Percentiles rank a stretch among this genome's conserved stretches.
phyloP scores from a whole-genome alignment of 148 eudicot species.

The Hydrangea macrophylla region DNA sequence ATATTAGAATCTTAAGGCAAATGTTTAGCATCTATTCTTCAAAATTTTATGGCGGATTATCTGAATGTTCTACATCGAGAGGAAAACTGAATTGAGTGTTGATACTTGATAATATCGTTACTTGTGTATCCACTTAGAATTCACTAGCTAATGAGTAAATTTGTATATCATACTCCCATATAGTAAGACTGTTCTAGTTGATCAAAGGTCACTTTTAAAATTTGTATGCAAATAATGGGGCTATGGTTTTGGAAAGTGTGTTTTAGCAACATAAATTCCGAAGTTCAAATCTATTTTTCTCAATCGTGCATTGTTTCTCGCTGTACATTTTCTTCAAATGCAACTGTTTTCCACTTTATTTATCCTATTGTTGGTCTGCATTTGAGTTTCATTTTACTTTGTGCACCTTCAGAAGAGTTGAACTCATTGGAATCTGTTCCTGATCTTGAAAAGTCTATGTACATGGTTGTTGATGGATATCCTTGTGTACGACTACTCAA shows the following conservation, averaged over 20 bases:
- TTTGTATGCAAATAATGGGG: neutral
- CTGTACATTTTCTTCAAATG: neutral
- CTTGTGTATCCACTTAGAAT: neutral
- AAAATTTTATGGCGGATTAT: neutral
- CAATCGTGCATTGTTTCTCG: neutral
- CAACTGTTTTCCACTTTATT: neutral
- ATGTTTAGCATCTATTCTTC: neutral
- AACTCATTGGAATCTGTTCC: constrained; percentile 86
- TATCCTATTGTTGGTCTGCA: neutral
- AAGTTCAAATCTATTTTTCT: neutral
- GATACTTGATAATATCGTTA: neutral
- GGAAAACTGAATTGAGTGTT: neutral
- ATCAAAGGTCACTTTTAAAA: neutral
- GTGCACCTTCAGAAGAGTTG: constrained; percentile 38
- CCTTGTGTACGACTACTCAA: constrained; percentile 93
- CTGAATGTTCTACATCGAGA: too few species aligned
- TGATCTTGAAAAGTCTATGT: constrained; percentile 89
- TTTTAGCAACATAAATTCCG: neutral
- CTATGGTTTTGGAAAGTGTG: neutral
- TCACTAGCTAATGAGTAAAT: neutral
- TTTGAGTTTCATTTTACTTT: constrained; percentile 10
- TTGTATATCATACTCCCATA: neutral
- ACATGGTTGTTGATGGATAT: constrained; percentile 63
- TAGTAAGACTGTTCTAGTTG: neutral
- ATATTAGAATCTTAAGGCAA: too few species aligned